These are phyloP conservation scores for Verticillium isaacii DNA, from an alignment of 2,329 filamentous ascomycete genomes.

Conservation along the genomic window DNA sequence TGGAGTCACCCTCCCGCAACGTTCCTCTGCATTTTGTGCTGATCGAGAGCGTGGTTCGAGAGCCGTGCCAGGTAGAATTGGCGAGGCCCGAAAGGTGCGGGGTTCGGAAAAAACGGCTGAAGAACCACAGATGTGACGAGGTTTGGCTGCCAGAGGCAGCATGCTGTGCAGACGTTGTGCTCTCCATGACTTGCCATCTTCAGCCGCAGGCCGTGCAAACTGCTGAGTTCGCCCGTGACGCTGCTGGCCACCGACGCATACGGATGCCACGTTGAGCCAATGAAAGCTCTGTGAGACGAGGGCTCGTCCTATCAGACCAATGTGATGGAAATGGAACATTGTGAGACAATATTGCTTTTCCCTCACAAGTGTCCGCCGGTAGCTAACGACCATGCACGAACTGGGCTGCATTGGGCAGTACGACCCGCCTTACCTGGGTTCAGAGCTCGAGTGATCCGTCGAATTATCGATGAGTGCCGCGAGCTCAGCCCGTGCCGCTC, in stretches of 20 bases:
- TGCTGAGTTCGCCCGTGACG: neutral
- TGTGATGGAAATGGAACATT: neutral
- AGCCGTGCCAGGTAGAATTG: neutral
- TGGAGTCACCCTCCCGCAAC: neutral
- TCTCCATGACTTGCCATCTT: neutral
- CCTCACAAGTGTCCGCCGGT: neutral
- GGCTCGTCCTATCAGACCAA: neutral
- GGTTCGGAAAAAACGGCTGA: neutral
- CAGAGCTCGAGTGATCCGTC: neutral
- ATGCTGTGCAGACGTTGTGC: neutral
- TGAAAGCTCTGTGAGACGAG: neutral
- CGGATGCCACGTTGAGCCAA: constrained; percentile 1
- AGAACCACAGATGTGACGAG: neutral
- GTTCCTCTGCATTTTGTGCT: neutral
- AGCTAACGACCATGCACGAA: neutral
- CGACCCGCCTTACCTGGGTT: neutral
- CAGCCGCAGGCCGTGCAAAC: neutral
- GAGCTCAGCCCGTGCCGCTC: neutral
- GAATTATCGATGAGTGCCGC: neutral
- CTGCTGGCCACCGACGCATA: neutral
- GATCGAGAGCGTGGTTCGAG: neutral
- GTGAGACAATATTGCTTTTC: constrained; percentile 1
- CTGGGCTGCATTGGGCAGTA: neutral
- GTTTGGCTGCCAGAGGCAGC: neutral
- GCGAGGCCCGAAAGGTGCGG: neutral